Evolutionary conservation across 495 filamentous ascomycete species (phyloP), one percentile per base, ranked within the genome.

Genomic region (Penicillium longicatenatum): DNA sequence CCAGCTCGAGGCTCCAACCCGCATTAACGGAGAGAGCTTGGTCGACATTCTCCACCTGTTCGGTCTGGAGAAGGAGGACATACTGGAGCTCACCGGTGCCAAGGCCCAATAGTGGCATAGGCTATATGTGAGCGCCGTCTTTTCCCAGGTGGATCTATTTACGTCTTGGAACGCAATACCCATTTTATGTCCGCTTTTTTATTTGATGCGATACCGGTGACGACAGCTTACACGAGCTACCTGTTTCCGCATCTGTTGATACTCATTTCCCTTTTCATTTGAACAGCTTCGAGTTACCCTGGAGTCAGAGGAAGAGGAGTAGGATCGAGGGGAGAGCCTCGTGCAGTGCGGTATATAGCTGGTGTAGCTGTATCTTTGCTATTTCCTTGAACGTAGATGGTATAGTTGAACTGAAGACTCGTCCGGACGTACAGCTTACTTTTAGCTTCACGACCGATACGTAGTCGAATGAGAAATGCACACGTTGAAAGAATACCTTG

Each of bases 1-100:
- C 54, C 94, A 98, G 77, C 82, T 88, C 68, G 86, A 90, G 65
- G 93, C 94, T 2, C 86, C 86, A 6, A 87, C 89, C 26, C 81
- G 91, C 50, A 70, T 98, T 51, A 98, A 98, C 67, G 85, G 89
- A 33, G 80, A 85, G 58, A 92, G 78, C 63, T 72, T 98, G 62
- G 72, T 86, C 52, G 91, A 97, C 75, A 70, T 98, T 58, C 80
- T 97, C 50, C 89, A 94, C 73, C 70, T 98, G 19, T 83, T 97
- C 56, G 93, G 93, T 3, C 82, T 93, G 50, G 86, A 79, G 5
- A 80, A 80, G 51, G 80, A 85, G 60, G 89, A 93, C 61, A 73
- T 89, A 17, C 70, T 72, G 44, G 71, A 83, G 66, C 70, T 89
- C 53, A 61, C 57, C 50, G 54, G 61, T n/a, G n/a, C n/a, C 12